A percentile compares a stretch with the other conserved stretches of the same genome.
These are phyloP conservation scores for Fusarium tanahbumbuense DNA, from an alignment of 2,329 filamentous ascomycete species.

Conservation along the genomic window DNA sequence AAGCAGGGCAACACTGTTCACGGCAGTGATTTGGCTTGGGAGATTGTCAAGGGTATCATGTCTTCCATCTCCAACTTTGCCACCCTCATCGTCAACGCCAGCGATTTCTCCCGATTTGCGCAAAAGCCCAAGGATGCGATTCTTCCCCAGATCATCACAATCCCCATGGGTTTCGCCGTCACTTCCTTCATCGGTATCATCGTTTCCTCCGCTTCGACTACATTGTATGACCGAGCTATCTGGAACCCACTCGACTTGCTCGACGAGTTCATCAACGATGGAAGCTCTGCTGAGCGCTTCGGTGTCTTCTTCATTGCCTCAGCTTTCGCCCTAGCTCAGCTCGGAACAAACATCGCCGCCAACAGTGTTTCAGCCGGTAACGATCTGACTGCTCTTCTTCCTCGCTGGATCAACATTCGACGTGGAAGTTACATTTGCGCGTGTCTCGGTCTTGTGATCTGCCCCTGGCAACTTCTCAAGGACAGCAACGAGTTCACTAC, in stretches of 20 bases:
- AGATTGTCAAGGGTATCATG: slow-evolving; percentile 88
- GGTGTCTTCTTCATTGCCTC: slow-evolving; percentile 79
- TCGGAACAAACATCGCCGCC: slow-evolving; percentile 88
- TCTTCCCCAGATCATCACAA: slow-evolving; percentile 82
- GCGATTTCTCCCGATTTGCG: slow-evolving; percentile 88
- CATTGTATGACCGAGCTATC: slow-evolving; percentile 74
- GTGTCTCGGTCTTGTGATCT: slow-evolving; percentile 82
- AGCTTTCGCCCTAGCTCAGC: slow-evolving; percentile 81
- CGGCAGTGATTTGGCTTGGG: slow-evolving; percentile 81
- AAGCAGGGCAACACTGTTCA: slow-evolving; percentile 71
- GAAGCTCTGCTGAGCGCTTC: slow-evolving; percentile 74
- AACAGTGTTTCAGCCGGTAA: slow-evolving; percentile 88
- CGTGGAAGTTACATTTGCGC: slow-evolving; percentile 90
- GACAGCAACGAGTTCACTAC: slow-evolving; percentile 86
- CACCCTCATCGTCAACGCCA: slow-evolving; percentile 84
- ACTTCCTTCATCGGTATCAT: slow-evolving; percentile 89
- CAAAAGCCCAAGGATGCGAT: slow-evolving; percentile 79
- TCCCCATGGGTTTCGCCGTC: slow-evolving; percentile 77
- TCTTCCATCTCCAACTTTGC: slow-evolving; percentile 90
- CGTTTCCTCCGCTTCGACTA: slow-evolving; percentile 77
- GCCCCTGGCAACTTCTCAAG: slow-evolving; percentile 83
- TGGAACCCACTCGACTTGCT: slow-evolving; percentile 80
- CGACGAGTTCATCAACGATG: slow-evolving; percentile 74
- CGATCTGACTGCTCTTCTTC: slow-evolving; percentile 83
- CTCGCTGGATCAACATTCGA: slow-evolving; percentile 84